These are phyloP conservation scores for Lenwebbia sp. DNA, from an alignment of 345 rosid species.

Conservation along the genomic window DNA sequence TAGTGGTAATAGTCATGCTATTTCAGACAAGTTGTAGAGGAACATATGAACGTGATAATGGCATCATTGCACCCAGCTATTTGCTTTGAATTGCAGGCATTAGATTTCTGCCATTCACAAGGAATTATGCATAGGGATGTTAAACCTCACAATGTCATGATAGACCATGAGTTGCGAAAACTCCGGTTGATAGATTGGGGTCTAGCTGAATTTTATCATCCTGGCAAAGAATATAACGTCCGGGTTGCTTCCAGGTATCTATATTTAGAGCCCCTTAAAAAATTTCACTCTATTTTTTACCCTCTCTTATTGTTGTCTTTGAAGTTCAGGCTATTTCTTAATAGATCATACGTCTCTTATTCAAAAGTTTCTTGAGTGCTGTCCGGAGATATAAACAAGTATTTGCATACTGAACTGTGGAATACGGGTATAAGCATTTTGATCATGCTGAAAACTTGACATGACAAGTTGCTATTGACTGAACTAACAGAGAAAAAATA, in stretches of 20 bases:
- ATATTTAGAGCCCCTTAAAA: neutral
- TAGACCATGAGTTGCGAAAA: conserved; percentile 82
- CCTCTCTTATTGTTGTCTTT: neutral
- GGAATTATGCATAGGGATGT: conserved; percentile 92
- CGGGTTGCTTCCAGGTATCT: conserved; percentile 80
- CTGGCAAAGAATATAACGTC: conserved; percentile 74
- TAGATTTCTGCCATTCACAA: conserved; percentile 79
- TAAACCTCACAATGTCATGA: conserved; percentile 85
- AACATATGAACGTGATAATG: neutral
- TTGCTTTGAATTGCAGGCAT: conserved; percentile 34
- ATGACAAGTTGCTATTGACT: neutral
- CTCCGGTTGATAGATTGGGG: conserved; percentile 86
- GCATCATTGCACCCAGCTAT: neutral
- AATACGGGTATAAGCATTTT: neutral
- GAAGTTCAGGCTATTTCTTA: neutral
- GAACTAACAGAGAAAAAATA: neutral
- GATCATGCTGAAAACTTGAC: neutral
- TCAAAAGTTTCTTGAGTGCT: neutral
- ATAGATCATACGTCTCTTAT: neutral
- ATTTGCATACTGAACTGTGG: neutral
- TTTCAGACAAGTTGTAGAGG: neutral
- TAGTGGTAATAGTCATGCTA: neutral
- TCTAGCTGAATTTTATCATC: conserved; percentile 82
- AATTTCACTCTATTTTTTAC: neutral
- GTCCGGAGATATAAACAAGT: neutral